Base-by-base conservation (phyloP, 805 yeast genomes). In the Zygoascus bituminiphila region DNA sequence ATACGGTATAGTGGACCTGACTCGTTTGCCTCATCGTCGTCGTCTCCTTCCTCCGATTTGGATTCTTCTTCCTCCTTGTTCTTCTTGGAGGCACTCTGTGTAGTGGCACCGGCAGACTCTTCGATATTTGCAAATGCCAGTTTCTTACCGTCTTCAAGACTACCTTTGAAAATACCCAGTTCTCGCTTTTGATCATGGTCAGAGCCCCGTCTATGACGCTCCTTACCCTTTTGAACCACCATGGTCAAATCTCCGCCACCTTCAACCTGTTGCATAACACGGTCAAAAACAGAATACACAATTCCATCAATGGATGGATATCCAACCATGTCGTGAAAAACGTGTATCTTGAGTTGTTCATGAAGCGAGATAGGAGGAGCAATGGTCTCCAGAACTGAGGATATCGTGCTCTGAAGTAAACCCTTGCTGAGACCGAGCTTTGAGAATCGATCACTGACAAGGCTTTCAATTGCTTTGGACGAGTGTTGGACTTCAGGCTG, bases 111-210 rank as follows among this genome's bases (percentile, higher is more conserved):
- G 31, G 82, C 74, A n/a, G 81, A 79, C 47, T 80, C 78, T 25
- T 88, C 96, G 57, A 91, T 73, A 61, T 88, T 89, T 3, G 97
- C 98, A 58, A 78, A 74, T 37, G 94, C 84, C 51, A 93, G 75
- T 63, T 93, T 91, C 59, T 85, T 94, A 12, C 93, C 97, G 63
- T 88, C 95, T 40, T 79, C 76, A 1, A 79, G 59, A 54, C 84
- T 83, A 7, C 97, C 97, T 19, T 74, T 69, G 61, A 88, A 87
- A 56, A 85, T 63, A 53, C 83, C 82, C 57, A 91, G 74, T 44
- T 77, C 77, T 25, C 75, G 71, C 50, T 62, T 61, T 22, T 46
- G 57, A 50, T 55, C 56, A 15, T 55, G 53, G 42, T 64, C 69
- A 5, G 69, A 60, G 23, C 63, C 70, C 4, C 66, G 59, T 14